These are phyloP conservation scores for Emmonsia crescens DNA, from an alignment of 2,329 filamentous ascomycete species.

Conservation along the genomic window DNA sequence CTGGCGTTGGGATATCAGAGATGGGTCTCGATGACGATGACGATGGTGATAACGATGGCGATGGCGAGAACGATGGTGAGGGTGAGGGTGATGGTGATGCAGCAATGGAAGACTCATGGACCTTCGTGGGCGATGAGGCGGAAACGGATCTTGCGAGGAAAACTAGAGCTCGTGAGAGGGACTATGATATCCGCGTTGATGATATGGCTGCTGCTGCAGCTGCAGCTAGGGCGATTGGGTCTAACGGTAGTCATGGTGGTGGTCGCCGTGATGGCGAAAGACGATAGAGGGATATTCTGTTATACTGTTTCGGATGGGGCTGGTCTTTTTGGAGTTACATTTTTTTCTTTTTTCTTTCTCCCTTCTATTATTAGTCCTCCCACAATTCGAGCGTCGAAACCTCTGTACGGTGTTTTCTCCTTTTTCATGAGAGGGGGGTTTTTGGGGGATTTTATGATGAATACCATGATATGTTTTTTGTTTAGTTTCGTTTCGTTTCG, in stretches of 20 bases:
- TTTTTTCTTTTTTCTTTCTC: background rate
- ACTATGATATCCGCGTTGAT: background rate
- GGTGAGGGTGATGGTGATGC: constrained; percentile 40
- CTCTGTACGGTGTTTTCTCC: background rate
- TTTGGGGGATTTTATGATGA: background rate
- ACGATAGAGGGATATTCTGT: background rate
- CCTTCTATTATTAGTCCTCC: background rate
- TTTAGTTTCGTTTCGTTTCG: background rate
- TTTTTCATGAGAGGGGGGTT: background rate
- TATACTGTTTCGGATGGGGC: background rate
- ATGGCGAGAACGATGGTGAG: no score
- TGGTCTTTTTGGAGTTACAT: background rate
- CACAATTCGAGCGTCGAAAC: background rate
- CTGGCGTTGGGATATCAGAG: constrained; percentile 10
- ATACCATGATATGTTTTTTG: background rate
- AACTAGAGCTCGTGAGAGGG: constrained; percentile 6
- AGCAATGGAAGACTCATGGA: constrained; percentile 78
- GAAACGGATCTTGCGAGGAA: constrained; percentile 22
- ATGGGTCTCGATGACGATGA: background rate
- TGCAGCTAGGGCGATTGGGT: background rate
- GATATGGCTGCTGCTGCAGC: background rate
- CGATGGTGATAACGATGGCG: background rate
- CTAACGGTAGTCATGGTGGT: background rate
- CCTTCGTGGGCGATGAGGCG: constrained; percentile 61
- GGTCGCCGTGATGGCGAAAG: background rate